Base-by-base conservation (phyloP, 495 filamentous ascomycete species). In the Symbiotaphrina buchneri region DNA sequence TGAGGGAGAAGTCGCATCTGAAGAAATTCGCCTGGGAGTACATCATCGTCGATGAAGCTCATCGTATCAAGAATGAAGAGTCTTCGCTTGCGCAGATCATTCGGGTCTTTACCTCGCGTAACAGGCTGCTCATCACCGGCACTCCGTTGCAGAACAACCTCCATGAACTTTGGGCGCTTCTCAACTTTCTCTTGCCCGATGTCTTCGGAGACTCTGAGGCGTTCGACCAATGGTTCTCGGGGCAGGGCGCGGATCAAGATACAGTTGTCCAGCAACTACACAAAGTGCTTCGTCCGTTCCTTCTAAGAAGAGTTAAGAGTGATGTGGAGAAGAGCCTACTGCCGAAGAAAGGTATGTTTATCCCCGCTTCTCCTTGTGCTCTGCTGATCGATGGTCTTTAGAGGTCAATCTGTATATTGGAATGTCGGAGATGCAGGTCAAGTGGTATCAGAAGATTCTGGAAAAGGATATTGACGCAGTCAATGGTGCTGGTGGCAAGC, bases 21-120 rank as follows among this genome's bases (percentile, higher is more conserved):
- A 90, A 90, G 56, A 95, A 95, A 49, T 90, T 95, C 45, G 82
- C 90, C 0, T 99, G 90, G 90, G 87, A 99, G 48, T 99, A 99
- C 48, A 95, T 99, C 51, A 93, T 99, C 48, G 92, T 99, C 33
- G 90, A 99, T 44, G 90, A 99, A 47, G 90, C 90, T 3, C 90
- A 99, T 48, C 81, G 90, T 14, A 95, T 99, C 58, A 99, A 99
- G 55, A 99, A 99, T 50, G 90, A 99, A 49, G 81, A 93, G 49
- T 99, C 90, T 0, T 90, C 90, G 2, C 60, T 99, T 3, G 82
- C 90, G 1, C 87, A 99, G 42, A 90, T 95, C 34, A 93, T 99
- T 38, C 81, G 90, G 35, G 55, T 95, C 18, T 95, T 99, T 61
- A 83, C 85, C 53, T 99, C 90, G 5, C 63, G 90, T 40, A 95